phyloP scores from a whole-genome alignment of 352 stramenopile genomes.

The Phytophthora sansomeana region DNA sequence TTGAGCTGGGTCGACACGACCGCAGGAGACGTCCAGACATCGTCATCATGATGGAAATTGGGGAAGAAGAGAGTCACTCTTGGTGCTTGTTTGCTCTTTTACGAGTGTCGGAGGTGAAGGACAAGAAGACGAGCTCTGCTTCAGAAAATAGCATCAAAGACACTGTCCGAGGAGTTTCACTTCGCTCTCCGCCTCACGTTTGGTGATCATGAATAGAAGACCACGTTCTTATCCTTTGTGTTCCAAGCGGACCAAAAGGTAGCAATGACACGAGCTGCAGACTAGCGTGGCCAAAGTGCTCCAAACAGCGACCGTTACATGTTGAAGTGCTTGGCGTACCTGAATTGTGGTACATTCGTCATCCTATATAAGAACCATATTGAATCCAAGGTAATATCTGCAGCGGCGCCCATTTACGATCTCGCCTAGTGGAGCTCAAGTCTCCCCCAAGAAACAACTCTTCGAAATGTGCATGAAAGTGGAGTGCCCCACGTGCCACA shows the following conservation, averaged over 20 bases:
- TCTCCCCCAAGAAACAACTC: not conserved
- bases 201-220: too few species aligned
- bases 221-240: not conserved
- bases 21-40: slow-evolving; percentile 25
- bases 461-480: slow-evolving; percentile 66
- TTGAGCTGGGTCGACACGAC: slow-evolving; percentile 10
- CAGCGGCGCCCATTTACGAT: slow-evolving; percentile 24
- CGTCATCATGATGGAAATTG: slow-evolving; percentile 2
- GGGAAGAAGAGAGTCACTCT: too few species aligned
- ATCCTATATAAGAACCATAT: too few species aligned
- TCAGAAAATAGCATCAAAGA: slow-evolving; percentile 24
- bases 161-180: slow-evolving; percentile 6
- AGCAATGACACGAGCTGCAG: too few species aligned
- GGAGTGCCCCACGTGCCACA: slow-evolving; percentile 66
- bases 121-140: not conserved
- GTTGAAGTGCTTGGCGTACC: too few species aligned
- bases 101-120: too few species aligned
- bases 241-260: too few species aligned
- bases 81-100: slow-evolving; percentile 5
- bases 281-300: too few species aligned
- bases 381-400: not conserved
- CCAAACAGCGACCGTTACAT: too few species aligned
- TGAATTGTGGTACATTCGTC: too few species aligned
- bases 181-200: too few species aligned
- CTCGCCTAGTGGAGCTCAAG: slow-evolving; percentile 18